A percentile compares a stretch with the other conserved stretches of the same genome.
Evolutionary conservation across 805 yeast species (phyloP).

Genomic region (Nakazawaea molendinolei): DNA sequence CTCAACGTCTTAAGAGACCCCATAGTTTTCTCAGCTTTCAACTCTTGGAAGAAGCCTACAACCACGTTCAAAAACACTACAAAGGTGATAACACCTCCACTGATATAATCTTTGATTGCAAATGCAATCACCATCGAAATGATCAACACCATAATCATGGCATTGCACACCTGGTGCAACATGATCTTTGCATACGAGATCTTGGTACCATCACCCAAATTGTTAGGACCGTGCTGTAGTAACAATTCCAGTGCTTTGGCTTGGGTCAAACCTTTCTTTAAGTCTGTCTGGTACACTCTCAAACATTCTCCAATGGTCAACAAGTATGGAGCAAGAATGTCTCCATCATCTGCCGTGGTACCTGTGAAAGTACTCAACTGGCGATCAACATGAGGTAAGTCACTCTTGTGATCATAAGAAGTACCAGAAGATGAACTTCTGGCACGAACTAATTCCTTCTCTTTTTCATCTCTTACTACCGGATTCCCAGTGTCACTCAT

Average conservation of each 20-base stretch:
- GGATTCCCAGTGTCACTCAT: background rate
- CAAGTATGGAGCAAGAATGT: conserved; percentile 22
- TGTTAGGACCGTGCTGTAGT: conserved; percentile 46
- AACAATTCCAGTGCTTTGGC: conserved; percentile 24
- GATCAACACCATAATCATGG: conserved; percentile 69
- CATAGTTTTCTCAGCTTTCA: conserved; percentile 74
- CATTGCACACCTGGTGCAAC: conserved; percentile 64
- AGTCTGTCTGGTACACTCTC: conserved; percentile 32
- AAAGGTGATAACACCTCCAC: conserved; percentile 73
- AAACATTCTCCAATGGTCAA: conserved; percentile 31
- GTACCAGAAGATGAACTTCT: background rate
- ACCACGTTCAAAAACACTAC: conserved; percentile 57
- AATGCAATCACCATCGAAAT: conserved; percentile 66
- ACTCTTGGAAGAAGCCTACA: conserved; percentile 67
- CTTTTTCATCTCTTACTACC: background rate
- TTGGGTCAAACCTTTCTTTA: conserved; percentile 40
- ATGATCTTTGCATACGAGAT: conserved; percentile 49
- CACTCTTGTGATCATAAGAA: too few relatives aligned
- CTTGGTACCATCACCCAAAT: conserved; percentile 51
- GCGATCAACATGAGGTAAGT: background rate
- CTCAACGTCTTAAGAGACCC: conserved; percentile 60
- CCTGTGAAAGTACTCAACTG: background rate
- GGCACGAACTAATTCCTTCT: background rate
- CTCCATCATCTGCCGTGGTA: background rate
- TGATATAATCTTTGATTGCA: conserved; percentile 72